Evolutionary conservation across 305 asterid species (phyloP).

Genomic region (Andrographis paniculata): DNA sequence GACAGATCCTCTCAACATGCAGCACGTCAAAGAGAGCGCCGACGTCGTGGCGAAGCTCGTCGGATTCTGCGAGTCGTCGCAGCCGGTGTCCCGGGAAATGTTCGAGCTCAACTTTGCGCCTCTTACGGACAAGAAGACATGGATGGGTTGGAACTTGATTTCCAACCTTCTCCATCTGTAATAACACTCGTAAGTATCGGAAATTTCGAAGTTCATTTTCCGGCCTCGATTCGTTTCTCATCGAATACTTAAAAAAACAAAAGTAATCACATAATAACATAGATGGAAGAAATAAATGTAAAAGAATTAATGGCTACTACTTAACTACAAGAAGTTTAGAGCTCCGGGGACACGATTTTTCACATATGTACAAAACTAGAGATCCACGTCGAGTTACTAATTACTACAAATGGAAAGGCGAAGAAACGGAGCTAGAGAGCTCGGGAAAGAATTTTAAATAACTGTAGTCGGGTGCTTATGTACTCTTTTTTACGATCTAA

Average conservation of each 20-base stretch:
- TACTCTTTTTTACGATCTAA: neutral
- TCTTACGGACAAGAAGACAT: slow-evolving; percentile 67
- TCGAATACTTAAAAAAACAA: no score
- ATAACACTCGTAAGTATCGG: no score
- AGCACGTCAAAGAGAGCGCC: slow-evolving; percentile 38
- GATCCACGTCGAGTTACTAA: neutral
- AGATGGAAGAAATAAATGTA: no score
- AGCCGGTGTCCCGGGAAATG: slow-evolving; percentile 76
- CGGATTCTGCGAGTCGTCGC: slow-evolving; percentile 79
- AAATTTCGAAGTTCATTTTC: no score
- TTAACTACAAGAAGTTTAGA: no score
- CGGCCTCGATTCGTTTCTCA: no score
- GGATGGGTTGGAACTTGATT: slow-evolving; percentile 90
- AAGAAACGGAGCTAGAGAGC: neutral
- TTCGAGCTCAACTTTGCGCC: slow-evolving; percentile 77
- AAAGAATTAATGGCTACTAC: no score
- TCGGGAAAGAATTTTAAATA: neutral
- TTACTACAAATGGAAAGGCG: neutral
- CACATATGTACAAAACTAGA: no score
- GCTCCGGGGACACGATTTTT: no score
- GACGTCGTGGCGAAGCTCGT: slow-evolving; percentile 84
- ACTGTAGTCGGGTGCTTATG: neutral
- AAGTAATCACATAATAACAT: no score
- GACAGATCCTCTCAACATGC: slow-evolving; percentile 15
- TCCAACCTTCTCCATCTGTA: slow-evolving; percentile 71